Base-by-base conservation (phyloP, 176 grass and related monocot genomes). In the Typha latifolia region DNA sequence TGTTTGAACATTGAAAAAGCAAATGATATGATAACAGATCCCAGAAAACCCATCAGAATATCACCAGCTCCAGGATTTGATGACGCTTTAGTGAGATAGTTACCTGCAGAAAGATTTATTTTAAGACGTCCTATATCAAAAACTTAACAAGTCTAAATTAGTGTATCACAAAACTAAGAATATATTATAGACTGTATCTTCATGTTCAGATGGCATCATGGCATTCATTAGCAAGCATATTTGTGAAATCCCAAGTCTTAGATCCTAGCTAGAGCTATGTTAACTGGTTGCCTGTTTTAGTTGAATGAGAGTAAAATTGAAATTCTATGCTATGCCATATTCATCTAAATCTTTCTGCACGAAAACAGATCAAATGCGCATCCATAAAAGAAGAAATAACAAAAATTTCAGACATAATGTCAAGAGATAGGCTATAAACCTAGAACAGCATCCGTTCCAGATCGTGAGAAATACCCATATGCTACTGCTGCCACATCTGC, bases 1-100 rank as follows among this genome's bases (percentile, higher is more conserved):
- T 93, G 89, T 79, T 92, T 87, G 78, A 93, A 97, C 83, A 97
- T 93, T 20, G 94, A 84, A 87, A 97, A 97, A 9, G 94, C 83
- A 62, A 92, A 97, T 63, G 94, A 90, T 79, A 97, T 76, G 72
- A 97, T 92, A 73, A 93, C 94, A 23, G 94, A 90, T 24, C 94
- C 94, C 48, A 97, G 94, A 78, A 97, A 97, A 1, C 94, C 81
- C 94, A 97, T 92, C 3, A 97, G 86, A 31, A 97, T 66, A 14
- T 97, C 89, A 55, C 94, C 89, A 10, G 94, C 89, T 78, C 89
- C 94, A 71, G 89, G 89, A 85, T 97, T 90, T 20, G 94, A 92
- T 61, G 94, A 61, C 20, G 12, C 63, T 73, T 92, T 97, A 13
- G 89, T 92, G 1, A 97, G 82, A 69, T 97, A 97, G 79, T 92